Conservation (phyloP, 371 early-diverging fungal genomes). For the Funneliformis caledonium region DNA sequence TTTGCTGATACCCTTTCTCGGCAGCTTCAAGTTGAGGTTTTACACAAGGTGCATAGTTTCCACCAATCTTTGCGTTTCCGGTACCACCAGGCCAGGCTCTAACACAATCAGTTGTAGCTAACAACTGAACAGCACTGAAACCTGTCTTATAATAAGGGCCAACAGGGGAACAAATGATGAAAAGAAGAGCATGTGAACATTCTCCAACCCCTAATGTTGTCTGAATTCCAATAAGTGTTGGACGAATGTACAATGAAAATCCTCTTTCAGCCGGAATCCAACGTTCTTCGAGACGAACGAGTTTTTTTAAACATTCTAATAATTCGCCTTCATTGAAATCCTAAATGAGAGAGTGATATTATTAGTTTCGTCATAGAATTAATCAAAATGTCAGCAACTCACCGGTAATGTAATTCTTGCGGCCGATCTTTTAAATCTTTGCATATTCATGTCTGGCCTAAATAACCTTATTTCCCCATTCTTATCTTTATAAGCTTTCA, state of each 20-base stretch:
- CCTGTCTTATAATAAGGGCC: slow-evolving; percentile 97
- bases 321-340: slow-evolving; percentile 83
- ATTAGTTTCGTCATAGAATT: background rate
- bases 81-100: slow-evolving; percentile 98
- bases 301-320: slow-evolving; percentile 83
- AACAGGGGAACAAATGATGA: slow-evolving; percentile 93
- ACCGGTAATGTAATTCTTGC: slow-evolving; percentile 82
- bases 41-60: slow-evolving; percentile 82
- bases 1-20: slow-evolving; percentile 88
- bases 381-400: slow-evolving; percentile 41
- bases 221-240: slow-evolving; percentile 95
- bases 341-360: slow-evolving; percentile 43
- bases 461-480: slow-evolving; percentile 83
- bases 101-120: slow-evolving; percentile 82
- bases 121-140: slow-evolving; percentile 85
- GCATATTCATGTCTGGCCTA: slow-evolving; percentile 93
- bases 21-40: slow-evolving; percentile 89
- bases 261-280: slow-evolving; percentile 93
- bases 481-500: slow-evolving; percentile 90
- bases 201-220: slow-evolving; percentile 74
- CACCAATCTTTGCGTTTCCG: slow-evolving; percentile 93
- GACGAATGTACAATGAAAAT: slow-evolving; percentile 94
- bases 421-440: slow-evolving; percentile 75
- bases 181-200: slow-evolving; percentile 79
- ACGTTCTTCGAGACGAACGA: slow-evolving; percentile 79